Conservation (phyloP, 140 eudicot species). For the Cichorium intybus region DNA sequence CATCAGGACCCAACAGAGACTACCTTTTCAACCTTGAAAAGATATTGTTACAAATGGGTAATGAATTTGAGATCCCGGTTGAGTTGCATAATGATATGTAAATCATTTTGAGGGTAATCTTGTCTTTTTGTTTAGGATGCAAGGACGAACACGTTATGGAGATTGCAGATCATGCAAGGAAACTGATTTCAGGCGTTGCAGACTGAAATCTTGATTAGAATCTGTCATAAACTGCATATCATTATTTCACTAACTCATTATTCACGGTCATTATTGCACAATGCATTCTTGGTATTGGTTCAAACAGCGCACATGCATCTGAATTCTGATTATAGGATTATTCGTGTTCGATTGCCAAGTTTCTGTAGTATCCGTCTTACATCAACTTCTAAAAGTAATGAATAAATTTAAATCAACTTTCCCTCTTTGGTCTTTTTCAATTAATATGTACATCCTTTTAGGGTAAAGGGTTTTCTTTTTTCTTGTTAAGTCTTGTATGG, state of each 20-base stretch:
- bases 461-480: no score
- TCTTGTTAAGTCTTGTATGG: no score
- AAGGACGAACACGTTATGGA: slow-evolving; percentile 69
- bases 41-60: slow-evolving; percentile 72
- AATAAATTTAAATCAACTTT: not conserved
- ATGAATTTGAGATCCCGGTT: not conserved
- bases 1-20: slow-evolving; percentile 97
- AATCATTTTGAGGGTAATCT: not conserved
- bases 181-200: slow-evolving; percentile 31
- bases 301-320: not conserved
- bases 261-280: slow-evolving; percentile 10
- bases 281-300: slow-evolving; percentile 11
- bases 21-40: slow-evolving; percentile 92
- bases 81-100: not conserved
- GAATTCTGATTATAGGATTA: not conserved
- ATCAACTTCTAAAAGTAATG: not conserved
- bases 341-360: not conserved
- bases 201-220: slow-evolving; percentile 11
- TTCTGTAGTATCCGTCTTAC: not conserved
- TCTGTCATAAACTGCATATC: not conserved
- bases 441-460: not conserved
- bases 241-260: slow-evolving; percentile 4
- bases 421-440: not conserved
- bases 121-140: slow-evolving; percentile 46
- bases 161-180: slow-evolving; percentile 76